Evolutionary conservation across 1,284 basidiomycete species (phyloP).

Genomic region (Apiotrichum porosum): DNA sequence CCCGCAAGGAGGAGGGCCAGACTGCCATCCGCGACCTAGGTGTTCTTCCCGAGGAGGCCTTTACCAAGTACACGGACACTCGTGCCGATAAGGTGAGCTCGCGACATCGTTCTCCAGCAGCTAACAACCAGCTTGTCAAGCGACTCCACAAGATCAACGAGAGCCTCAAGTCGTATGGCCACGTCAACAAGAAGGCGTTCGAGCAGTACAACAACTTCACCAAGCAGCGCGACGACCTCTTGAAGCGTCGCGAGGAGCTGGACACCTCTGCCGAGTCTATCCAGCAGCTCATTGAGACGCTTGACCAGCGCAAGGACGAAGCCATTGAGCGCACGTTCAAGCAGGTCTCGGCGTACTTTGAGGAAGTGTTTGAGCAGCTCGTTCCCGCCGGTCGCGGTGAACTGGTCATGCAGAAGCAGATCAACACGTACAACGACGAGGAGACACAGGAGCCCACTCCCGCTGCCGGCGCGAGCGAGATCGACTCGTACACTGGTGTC

Average conservation of each 20-base stretch:
- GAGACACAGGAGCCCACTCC: constrained; percentile 37
- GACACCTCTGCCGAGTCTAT: constrained; percentile 85
- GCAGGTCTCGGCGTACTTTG: constrained; percentile 94
- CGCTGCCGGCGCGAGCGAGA: constrained; percentile 59
- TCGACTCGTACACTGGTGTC: constrained; percentile 95
- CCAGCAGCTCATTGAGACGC: constrained; percentile 85
- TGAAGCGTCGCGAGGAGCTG: constrained; percentile 80
- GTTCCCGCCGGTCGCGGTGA: constrained; percentile 88
- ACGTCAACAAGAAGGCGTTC: constrained; percentile 99
- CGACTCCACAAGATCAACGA: constrained; percentile 87
- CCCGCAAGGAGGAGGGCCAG: constrained; percentile 86
- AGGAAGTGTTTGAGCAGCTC: constrained; percentile 94
- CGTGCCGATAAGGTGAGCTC: constrained; percentile 60
- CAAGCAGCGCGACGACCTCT: constrained; percentile 88
- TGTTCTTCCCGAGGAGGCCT: constrained; percentile 94
- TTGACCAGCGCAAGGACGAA: constrained; percentile 96
- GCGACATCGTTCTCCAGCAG: neutral
- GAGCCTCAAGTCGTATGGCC: constrained; percentile 87
- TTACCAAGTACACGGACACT: constrained; percentile 83
- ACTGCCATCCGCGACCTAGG: constrained; percentile 93
- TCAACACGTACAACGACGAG: constrained; percentile 55
- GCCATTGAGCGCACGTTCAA: constrained; percentile 98
- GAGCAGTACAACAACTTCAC: constrained; percentile 98
- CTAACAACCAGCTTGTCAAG: constrained; percentile 77
- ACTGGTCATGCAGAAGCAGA: constrained; percentile 83